phyloP scores from a whole-genome alignment of 352 stramenopile genomes.

The Nothophytophthora sp. region DNA sequence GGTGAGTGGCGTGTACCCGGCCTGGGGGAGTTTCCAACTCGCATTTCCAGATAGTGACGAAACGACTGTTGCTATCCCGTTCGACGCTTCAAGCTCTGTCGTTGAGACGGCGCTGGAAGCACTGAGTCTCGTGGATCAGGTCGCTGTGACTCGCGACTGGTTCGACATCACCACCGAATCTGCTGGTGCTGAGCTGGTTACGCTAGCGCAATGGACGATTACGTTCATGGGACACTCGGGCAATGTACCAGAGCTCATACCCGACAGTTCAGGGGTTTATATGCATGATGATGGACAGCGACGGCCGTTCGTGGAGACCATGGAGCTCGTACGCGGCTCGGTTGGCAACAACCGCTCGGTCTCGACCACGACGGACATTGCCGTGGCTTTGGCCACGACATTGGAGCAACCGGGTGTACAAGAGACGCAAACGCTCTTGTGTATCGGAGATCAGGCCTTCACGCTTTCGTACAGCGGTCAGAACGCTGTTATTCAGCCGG shows the following conservation, averaged over 20 bases:
- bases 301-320: constrained; percentile 48
- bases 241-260: constrained; percentile 43
- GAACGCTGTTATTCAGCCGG: constrained; percentile 29
- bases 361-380: constrained; percentile 47
- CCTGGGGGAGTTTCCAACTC: constrained; percentile 88
- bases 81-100: constrained; percentile 51
- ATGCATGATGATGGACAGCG: constrained; percentile 55
- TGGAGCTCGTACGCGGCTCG: constrained; percentile 53
- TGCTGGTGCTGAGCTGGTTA: constrained; percentile 27
- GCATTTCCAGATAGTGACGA: constrained; percentile 43
- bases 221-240: constrained; percentile 61
- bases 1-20: constrained; percentile 79
- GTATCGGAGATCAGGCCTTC: constrained; percentile 45
- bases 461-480: constrained; percentile 38
- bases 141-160: constrained; percentile 79
- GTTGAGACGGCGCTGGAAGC: constrained; percentile 77
- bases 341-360: constrained; percentile 75
- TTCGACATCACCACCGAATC: constrained; percentile 58
- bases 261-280: constrained; percentile 40
- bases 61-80: constrained; percentile 55
- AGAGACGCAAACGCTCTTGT: constrained; percentile 68
- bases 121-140: constrained; percentile 75
- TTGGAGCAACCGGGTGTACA: constrained; percentile 64
- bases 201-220: constrained; percentile 73
- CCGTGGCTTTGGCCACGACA: constrained; percentile 49